Evolutionary conservation across 495 filamentous ascomycete genomes (phyloP).

Genomic region (Friedmanniomyces simplex): DNA sequence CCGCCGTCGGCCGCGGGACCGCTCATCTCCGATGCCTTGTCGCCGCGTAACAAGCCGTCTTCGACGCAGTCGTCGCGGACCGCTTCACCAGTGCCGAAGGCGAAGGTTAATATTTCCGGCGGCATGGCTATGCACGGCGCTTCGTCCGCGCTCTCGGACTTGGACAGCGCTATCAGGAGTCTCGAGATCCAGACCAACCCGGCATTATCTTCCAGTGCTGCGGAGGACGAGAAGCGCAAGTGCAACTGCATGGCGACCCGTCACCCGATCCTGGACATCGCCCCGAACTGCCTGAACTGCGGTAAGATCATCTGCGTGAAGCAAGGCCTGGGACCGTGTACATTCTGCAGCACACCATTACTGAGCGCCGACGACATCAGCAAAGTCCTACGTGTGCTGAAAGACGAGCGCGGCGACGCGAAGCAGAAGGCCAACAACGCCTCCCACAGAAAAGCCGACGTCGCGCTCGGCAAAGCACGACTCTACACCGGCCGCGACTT

Average conservation of each 20-base stretch:
- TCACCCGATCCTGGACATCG: conserved; percentile 74
- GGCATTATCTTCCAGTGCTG: conserved; percentile 37
- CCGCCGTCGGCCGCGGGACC: conserved; percentile 63
- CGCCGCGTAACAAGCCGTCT: conserved; percentile 25
- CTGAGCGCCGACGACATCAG: conserved; percentile 63
- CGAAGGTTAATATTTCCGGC: conserved; percentile 58
- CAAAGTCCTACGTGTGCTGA: conserved; percentile 75
- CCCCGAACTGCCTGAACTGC: conserved; percentile 85
- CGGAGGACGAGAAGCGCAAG: conserved; percentile 41
- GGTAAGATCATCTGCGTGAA: conserved; percentile 96
- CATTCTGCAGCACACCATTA: conserved; percentile 71
- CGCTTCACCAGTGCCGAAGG: conserved; percentile 37
- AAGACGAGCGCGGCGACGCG: conserved; percentile 75
- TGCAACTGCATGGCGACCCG: conserved; percentile 79
- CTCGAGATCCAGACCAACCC: conserved; percentile 88
- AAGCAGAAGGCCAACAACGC: conserved; percentile 70
- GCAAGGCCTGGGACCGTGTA: conserved; percentile 89
- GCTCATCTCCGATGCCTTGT: conserved; percentile 57
- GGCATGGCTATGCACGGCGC: conserved; percentile 67
- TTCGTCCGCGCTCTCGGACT: conserved; percentile 64
- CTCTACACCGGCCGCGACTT: conserved; percentile 26
- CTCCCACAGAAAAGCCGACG: conserved; percentile 52
- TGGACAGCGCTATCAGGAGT: conserved; percentile 83
- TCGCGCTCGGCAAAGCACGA: conserved; percentile 29
- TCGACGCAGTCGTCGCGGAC: conserved; percentile 39